phyloP scores from a whole-genome alignment of 2,329 filamentous ascomycete species.

The Dendryphion nanum region DNA sequence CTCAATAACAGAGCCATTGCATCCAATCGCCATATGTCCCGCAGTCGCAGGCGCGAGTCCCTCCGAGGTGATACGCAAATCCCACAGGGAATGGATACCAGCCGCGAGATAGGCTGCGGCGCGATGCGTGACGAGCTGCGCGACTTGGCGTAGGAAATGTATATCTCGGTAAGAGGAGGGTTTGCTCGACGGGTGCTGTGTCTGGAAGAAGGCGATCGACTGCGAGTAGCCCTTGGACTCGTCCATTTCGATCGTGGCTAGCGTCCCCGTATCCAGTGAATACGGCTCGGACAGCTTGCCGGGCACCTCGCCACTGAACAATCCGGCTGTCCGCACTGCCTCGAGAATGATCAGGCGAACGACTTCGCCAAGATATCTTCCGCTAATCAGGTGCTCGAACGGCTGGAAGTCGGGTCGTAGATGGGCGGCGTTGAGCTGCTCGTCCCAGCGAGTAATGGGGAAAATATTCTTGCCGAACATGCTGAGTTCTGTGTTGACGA shows the following conservation, averaged over 20 bases:
- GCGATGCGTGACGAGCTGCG: constrained; percentile 55
- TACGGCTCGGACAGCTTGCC: constrained; percentile 57
- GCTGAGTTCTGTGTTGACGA: constrained; percentile 65
- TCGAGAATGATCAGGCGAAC: constrained; percentile 61
- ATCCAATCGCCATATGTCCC: constrained; percentile 58
- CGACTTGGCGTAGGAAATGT: constrained; percentile 54
- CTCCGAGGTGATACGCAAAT: constrained; percentile 52
- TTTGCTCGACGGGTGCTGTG: constrained; percentile 50
- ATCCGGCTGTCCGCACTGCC: constrained; percentile 53
- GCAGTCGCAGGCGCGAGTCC: constrained; percentile 35
- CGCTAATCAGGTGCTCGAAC: constrained; percentile 63
- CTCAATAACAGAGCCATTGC: constrained; percentile 77
- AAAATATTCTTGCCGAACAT: constrained; percentile 63
- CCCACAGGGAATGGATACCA: constrained; percentile 62
- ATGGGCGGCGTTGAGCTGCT: constrained; percentile 57
- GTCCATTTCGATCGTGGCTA: constrained; percentile 58
- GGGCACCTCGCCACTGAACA: constrained; percentile 59
- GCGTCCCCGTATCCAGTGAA: constrained; percentile 57
- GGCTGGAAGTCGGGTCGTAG: constrained; percentile 62
- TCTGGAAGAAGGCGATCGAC: constrained; percentile 49
- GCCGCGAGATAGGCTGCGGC: constrained; percentile 63
- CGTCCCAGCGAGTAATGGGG: constrained; percentile 61
- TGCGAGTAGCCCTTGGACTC: constrained; percentile 37
- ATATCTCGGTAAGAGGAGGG: constrained; percentile 51
- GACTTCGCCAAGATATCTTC: constrained; percentile 64